A percentile compares a stretch with the other conserved stretches of the same genome.
Conservation (phyloP, 192 early-diverging fungal genomes). For the Coemansia umbellata region DNA sequence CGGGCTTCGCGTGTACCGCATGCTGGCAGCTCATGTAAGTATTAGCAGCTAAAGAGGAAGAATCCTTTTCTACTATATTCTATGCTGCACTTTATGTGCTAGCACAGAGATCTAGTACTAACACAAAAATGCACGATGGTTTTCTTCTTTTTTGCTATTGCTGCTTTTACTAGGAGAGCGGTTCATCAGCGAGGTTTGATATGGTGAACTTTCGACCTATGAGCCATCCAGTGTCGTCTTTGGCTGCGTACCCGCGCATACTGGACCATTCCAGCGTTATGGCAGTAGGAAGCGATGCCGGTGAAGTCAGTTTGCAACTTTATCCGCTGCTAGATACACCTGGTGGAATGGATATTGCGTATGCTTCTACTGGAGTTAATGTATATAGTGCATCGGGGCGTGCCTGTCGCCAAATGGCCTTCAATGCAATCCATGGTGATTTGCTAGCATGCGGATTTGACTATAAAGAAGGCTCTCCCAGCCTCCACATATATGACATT, state of each 20-base stretch:
- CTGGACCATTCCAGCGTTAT: conserved; percentile 22
- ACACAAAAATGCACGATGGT: not conserved
- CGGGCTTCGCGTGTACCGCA: conserved; percentile 32
- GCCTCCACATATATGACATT: conserved; percentile 35
- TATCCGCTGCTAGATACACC: conserved; percentile 3
- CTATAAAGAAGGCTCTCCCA: conserved; percentile 24
- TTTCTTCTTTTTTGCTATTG: not conserved
- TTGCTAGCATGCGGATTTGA: conserved; percentile 45
- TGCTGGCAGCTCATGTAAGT: conserved; percentile 14
- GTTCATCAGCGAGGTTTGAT: conserved; percentile 5
- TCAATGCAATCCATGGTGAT: conserved; percentile 29
- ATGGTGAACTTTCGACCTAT: conserved; percentile 15
- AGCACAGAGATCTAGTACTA: not conserved
- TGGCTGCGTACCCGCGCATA: conserved; percentile 29
- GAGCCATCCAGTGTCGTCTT: conserved; percentile 18
- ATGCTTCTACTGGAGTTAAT: conserved; percentile 2
- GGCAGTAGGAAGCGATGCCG: conserved; percentile 26
- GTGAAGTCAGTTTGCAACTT: conserved; percentile 40
- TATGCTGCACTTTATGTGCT: not conserved
- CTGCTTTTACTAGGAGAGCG: not conserved
- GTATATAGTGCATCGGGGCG: conserved; percentile 26
- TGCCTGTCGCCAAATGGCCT: conserved; percentile 25
- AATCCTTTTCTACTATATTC: not conserved
- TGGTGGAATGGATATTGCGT: conserved; percentile 1
- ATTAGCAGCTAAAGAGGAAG: too few relatives aligned